These are phyloP conservation scores for Volutella citrinella DNA, from an alignment of 2,329 filamentous ascomycete species.

Conservation along the genomic window DNA sequence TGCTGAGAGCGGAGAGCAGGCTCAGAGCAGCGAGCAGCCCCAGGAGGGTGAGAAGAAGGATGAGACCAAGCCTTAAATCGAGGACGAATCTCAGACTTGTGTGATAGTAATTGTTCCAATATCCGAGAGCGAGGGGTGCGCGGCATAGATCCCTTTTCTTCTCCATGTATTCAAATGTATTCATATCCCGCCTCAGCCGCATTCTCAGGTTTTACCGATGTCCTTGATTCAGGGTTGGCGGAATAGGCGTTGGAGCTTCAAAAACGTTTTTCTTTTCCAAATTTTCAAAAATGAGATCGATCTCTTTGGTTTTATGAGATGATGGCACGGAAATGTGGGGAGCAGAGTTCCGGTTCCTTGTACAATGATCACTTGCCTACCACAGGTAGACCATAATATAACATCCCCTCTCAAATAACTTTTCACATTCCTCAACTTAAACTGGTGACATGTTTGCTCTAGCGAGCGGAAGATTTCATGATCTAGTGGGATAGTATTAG, in stretches of 20 bases:
- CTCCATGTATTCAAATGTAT: constrained; percentile 49
- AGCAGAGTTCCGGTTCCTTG: constrained; percentile 40
- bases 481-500: too few relatives aligned
- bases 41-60: constrained; percentile 75
- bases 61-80: constrained; percentile 62
- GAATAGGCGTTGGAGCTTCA: constrained; percentile 52
- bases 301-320: constrained; percentile 44
- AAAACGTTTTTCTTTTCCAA: constrained; percentile 31
- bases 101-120: constrained; percentile 28
- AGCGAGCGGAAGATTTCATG: too few relatives aligned
- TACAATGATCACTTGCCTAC: constrained; percentile 43
- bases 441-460: too few relatives aligned
- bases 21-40: constrained; percentile 47
- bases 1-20: constrained; percentile 56
- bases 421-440: constrained; percentile 6
- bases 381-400: constrained; percentile 49
- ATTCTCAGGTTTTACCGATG: constrained; percentile 42
- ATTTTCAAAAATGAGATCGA: too few relatives aligned
- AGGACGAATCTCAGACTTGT: constrained; percentile 18
- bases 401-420: constrained; percentile 54
- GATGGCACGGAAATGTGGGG: constrained; percentile 41
- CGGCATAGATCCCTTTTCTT: constrained; percentile 33
- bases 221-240: constrained; percentile 45
- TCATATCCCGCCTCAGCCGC: constrained; percentile 43
- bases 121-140: constrained; percentile 32